A percentile compares a stretch with the other conserved stretches of the same genome.
Conservation (phyloP, 1,284 basidiomycete genomes). For the Rhizopogon parksii region DNA sequence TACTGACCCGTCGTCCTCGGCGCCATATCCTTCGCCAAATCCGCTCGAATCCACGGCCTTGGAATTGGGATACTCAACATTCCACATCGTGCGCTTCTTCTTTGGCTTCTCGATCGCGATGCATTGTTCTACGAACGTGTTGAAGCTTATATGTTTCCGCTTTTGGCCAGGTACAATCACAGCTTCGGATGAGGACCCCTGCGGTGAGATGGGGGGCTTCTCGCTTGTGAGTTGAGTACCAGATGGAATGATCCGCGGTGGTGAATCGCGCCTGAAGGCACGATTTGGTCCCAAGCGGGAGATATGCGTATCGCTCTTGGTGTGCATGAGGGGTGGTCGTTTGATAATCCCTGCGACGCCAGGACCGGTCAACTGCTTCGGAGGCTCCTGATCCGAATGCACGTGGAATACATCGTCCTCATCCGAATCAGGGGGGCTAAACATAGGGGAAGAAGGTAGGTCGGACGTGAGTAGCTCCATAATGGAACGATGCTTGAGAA, state of each 20-base stretch:
- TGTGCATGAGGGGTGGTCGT: conserved; percentile 64
- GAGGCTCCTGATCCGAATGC: conserved; percentile 16
- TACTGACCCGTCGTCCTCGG: conserved; percentile 58
- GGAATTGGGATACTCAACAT: background rate
- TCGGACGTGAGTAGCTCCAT: conserved; percentile 77
- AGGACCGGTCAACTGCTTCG: background rate
- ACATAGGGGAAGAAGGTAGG: conserved; percentile 53
- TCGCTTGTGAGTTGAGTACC: conserved; percentile 11
- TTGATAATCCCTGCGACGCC: conserved; percentile 16
- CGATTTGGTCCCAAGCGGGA: conserved; percentile 44
- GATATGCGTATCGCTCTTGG: conserved; percentile 81
- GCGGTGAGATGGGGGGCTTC: conserved; percentile 13
- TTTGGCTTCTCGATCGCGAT: conserved; percentile 84
- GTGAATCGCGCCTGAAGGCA: conserved; percentile 57
- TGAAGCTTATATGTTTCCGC: conserved; percentile 92
- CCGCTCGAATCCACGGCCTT: conserved; percentile 7
- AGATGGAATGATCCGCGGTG: conserved; percentile 49
- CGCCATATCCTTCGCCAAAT: conserved; percentile 19
- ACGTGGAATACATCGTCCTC: conserved; percentile 22
- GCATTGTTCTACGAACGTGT: conserved; percentile 96
- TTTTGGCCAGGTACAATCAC: conserved; percentile 36
- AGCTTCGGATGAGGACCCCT: conserved; percentile 18
- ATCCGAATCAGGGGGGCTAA: conserved; percentile 40
- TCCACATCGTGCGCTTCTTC: conserved; percentile 13
- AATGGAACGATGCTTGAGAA: conserved; percentile 93